phyloP scores from a whole-genome alignment of 176 grass and related monocot species.

The Pontederia paniculata region DNA sequence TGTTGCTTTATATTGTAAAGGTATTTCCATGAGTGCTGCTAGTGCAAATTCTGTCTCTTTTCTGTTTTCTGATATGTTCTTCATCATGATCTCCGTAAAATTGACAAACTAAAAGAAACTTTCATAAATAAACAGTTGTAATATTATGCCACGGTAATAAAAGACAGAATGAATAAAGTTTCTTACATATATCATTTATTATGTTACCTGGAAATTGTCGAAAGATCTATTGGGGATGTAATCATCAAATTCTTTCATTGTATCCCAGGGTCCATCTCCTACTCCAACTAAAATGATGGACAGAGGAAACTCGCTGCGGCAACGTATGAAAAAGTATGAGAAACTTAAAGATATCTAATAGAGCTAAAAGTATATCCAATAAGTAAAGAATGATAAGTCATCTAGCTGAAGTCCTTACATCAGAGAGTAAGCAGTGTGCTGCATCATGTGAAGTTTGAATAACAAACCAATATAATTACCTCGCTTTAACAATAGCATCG shows the following conservation, averaged over 20 bases:
- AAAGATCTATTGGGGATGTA: constrained; percentile 41
- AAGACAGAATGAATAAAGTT: background rate
- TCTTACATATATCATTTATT: background rate
- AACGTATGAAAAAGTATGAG: background rate
- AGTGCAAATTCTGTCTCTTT: constrained; percentile 38
- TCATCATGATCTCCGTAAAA: constrained; percentile 33
- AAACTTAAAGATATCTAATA: constrained; percentile 5
- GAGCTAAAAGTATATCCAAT: background rate
- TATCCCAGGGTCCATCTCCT: constrained; percentile 46
- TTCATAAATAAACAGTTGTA: background rate
- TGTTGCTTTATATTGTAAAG: constrained; percentile 37
- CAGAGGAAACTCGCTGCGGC: constrained; percentile 33
- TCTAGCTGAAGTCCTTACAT: background rate
- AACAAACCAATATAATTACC: constrained; percentile 3
- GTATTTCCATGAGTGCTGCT: constrained; percentile 44
- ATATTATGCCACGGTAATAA: background rate
- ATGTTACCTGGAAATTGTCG: constrained; percentile 39
- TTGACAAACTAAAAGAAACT: constrained; percentile 31
- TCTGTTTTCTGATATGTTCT: constrained; percentile 18
- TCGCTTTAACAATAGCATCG: constrained; percentile 34
- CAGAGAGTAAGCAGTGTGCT: background rate
- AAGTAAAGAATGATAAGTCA: background rate
- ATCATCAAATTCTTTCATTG: constrained; percentile 41
- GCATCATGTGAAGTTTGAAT: background rate
- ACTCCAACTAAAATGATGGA: constrained; percentile 46